These are phyloP conservation scores for Jatropha multifida DNA, from an alignment of 441 rosid genomes.

Conservation along the genomic window DNA sequence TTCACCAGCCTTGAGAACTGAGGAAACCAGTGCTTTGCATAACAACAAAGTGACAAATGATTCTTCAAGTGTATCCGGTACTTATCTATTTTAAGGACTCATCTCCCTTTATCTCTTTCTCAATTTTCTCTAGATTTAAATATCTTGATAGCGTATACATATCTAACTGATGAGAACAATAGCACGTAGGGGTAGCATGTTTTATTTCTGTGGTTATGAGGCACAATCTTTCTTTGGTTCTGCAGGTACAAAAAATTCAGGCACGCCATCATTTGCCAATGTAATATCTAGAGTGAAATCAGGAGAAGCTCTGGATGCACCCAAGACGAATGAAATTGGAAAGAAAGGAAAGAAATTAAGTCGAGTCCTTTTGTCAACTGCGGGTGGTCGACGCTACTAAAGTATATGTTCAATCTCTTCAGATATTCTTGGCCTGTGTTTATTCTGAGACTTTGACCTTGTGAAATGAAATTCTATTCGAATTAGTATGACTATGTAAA, in stretches of 20 bases:
- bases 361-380: slow-evolving; percentile 71
- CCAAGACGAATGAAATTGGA: slow-evolving; percentile 50
- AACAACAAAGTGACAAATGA: slow-evolving; percentile 35
- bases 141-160: neutral
- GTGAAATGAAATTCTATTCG: neutral
- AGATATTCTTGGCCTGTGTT: neutral
- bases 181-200: neutral
- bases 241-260: slow-evolving; percentile 54
- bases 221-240: neutral
- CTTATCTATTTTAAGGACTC: neutral
- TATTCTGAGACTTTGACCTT: neutral
- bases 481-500: neutral
- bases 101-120: neutral
- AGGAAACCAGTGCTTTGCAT: slow-evolving; percentile 37
- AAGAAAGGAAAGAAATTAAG: slow-evolving; percentile 72
- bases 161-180: neutral
- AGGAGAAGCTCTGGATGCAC: slow-evolving; percentile 34
- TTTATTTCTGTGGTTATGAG: neutral
- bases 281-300: slow-evolving; percentile 56
- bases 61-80: slow-evolving; percentile 37
- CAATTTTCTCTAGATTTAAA: neutral
- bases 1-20: slow-evolving; percentile 74
- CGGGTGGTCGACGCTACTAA: slow-evolving; percentile 76
- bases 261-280: slow-evolving; percentile 66
- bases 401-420: neutral